Percentiles rank a stretch among this genome's conserved stretches.
Evolutionary conservation across 192 early-diverging fungal genomes (phyloP).

Genomic region (Podila clonocystis): DNA sequence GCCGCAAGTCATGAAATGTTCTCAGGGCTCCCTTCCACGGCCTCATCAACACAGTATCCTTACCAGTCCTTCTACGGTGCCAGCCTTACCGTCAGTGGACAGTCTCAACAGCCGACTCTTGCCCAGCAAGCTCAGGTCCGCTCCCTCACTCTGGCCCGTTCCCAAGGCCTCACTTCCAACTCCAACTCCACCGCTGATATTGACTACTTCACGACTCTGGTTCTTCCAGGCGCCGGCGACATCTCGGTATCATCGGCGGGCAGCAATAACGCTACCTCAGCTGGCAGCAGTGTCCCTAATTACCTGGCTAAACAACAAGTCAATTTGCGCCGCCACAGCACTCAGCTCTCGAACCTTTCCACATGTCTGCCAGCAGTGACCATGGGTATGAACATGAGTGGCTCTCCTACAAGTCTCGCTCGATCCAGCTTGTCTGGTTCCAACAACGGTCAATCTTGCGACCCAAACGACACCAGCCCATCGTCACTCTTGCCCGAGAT

Average conservation of each 20-base stretch:
- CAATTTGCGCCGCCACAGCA: conserved; percentile 5
- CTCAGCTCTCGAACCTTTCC: conserved; percentile 15
- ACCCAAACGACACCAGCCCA: background rate
- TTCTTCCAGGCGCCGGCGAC: conserved; percentile 1
- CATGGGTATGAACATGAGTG: background rate
- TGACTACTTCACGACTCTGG: conserved; percentile 10
- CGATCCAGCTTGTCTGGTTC: background rate
- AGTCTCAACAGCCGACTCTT: background rate
- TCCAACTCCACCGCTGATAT: background rate
- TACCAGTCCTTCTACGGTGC: conserved; percentile 2
- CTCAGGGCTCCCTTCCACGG: background rate
- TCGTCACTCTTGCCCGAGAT: conserved; percentile 3
- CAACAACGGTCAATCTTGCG: background rate
- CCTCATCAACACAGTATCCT: background rate
- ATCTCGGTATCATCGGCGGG: conserved; percentile 1
- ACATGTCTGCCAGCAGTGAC: background rate
- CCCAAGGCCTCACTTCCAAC: background rate
- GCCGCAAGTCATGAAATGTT: conserved; percentile 4
- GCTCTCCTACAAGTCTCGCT: background rate
- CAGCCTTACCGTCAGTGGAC: background rate
- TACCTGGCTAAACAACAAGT: conserved; percentile 28
- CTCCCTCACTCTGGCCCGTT: background rate
- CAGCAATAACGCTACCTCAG: background rate
- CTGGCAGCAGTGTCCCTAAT: conserved; percentile 4
- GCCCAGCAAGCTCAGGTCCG: conserved; percentile 14